phyloP scores from a whole-genome alignment of 2,329 filamentous ascomycete genomes.

The Sclerotiophoma versabilis region DNA sequence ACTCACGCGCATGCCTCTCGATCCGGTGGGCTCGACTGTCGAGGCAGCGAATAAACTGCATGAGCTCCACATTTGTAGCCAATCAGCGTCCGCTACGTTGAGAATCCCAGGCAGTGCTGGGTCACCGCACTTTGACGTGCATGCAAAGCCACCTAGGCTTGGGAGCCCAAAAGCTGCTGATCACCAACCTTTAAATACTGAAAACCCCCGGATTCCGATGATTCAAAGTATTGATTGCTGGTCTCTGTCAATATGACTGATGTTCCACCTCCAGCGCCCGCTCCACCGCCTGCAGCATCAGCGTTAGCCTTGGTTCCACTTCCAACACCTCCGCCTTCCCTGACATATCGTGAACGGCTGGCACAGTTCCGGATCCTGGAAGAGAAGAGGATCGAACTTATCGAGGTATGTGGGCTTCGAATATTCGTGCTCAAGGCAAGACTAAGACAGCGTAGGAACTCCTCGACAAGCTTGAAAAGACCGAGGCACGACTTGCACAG shows the following conservation, averaged over 20 bases:
- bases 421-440: neutral
- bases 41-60: conserved; percentile 40
- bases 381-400: conserved; percentile 47
- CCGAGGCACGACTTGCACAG: conserved; percentile 45
- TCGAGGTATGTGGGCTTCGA: conserved; percentile 35
- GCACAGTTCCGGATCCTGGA: conserved; percentile 48
- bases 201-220: conserved; percentile 31
- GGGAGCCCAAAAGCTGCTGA: conserved; percentile 39
- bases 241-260: conserved; percentile 29
- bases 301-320: conserved; percentile 13
- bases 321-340: conserved; percentile 22
- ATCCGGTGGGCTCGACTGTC: conserved; percentile 36
- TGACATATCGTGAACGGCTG: conserved; percentile 43
- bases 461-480: conserved; percentile 48
- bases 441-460: conserved; percentile 37
- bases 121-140: conserved; percentile 43
- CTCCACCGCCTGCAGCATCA: conserved; percentile 13
- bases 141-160: conserved; percentile 42
- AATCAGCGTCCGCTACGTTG: conserved; percentile 48
- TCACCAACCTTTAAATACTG: conserved; percentile 37
- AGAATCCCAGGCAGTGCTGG: conserved; percentile 39
- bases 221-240: conserved; percentile 10
- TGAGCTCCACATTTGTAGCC: conserved; percentile 34
- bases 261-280: conserved; percentile 16
- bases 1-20: conserved; percentile 29